A percentile compares a stretch with the other conserved stretches of the same genome.
phyloP scores from a whole-genome alignment of 495 filamentous ascomycete species.

The Podospora fimiseda region DNA sequence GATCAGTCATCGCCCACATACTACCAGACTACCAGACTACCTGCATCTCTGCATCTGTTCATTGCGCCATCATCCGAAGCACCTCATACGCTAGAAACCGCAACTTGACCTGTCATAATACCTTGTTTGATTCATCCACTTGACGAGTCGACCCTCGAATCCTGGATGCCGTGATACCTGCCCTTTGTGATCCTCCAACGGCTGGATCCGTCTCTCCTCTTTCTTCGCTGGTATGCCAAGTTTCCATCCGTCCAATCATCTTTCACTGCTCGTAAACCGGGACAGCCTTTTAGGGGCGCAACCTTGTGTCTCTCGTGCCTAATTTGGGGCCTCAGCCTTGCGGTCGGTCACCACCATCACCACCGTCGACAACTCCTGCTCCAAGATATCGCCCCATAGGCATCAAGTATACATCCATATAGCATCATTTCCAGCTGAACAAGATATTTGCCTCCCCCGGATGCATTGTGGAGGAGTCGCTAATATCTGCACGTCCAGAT shows the following conservation, averaged over 20 bases:
- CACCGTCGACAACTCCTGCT: not conserved
- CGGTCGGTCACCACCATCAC: not conserved
- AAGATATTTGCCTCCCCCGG: too few relatives aligned
- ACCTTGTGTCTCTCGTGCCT: not conserved
- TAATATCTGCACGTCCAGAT: not conserved
- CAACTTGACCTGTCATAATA: too few relatives aligned
- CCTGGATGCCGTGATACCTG: too few relatives aligned
- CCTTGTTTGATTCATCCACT: too few relatives aligned
- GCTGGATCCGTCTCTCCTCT: not conserved
- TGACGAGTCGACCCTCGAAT: too few relatives aligned
- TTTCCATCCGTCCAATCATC: not conserved
- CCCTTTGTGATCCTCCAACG: too few relatives aligned
- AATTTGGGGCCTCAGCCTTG: conserved; percentile 6
- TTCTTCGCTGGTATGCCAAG: not conserved
- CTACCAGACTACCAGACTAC: too few relatives aligned
- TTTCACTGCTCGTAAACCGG: conserved; percentile 1
- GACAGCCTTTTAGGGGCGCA: not conserved
- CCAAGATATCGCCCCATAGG: not conserved
- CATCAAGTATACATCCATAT: not conserved
- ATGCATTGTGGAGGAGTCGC: not conserved
- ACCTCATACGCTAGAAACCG: too few relatives aligned
- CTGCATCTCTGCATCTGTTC: too few relatives aligned
- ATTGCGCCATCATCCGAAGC: not conserved
- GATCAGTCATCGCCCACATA: conserved; percentile 2
- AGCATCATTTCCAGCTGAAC: not conserved